Conservation (phyloP, 2,329 filamentous ascomycete species). For the Epicoccum sorghinum region DNA sequence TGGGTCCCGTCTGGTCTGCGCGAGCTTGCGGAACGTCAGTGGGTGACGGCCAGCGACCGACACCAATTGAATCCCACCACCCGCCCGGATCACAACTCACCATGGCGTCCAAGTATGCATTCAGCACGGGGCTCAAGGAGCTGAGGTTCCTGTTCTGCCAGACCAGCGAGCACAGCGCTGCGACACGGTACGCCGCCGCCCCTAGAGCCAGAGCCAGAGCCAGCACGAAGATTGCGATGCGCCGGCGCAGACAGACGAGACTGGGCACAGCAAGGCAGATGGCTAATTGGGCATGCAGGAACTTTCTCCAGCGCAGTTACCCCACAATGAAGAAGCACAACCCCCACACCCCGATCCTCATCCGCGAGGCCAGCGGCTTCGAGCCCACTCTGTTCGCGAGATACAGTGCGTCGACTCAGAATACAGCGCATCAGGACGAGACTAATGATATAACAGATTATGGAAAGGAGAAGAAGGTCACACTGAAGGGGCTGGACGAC, state of each 20-base stretch:
- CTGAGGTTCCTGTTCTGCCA: constrained; percentile 98
- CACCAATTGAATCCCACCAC: constrained; percentile 21
- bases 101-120: constrained; percentile 94
- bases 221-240: constrained; percentile 2
- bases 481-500: constrained; percentile 70
- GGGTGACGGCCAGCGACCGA: constrained; percentile 7
- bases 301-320: constrained; percentile 89
- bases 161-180: constrained; percentile 86
- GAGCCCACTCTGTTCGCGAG: constrained; percentile 87
- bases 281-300: constrained; percentile 58
- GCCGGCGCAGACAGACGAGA: background rate
- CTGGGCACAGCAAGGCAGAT: background rate
- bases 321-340: constrained; percentile 99
- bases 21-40: constrained; percentile 26
- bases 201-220: background rate
- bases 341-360: constrained; percentile 88
- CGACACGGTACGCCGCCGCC: constrained; percentile 70
- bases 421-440: background rate
- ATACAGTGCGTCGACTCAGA: constrained; percentile 70
- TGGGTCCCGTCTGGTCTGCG: constrained; percentile 4
- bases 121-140: constrained; percentile 88
- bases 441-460: constrained; percentile 56
- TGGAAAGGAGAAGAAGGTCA: constrained; percentile 70
- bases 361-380: constrained; percentile 87
- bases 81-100: constrained; percentile 31